These are phyloP conservation scores for Diaporthe nobilis DNA, from an alignment of 2,329 filamentous ascomycete genomes.

Conservation along the genomic window DNA sequence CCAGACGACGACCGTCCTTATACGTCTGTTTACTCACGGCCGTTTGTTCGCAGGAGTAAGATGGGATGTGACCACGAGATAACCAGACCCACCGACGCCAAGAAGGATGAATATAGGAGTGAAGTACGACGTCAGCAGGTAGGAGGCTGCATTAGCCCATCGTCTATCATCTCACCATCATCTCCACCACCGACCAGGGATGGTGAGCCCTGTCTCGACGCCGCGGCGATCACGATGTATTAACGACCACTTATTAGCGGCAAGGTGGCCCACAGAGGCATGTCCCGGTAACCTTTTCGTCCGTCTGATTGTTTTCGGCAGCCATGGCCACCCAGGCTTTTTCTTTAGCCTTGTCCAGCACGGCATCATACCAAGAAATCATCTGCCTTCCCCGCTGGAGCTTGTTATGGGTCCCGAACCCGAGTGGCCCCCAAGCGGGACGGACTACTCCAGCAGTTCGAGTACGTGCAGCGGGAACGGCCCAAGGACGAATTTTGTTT, in stretches of 20 bases:
- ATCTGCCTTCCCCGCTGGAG: conserved; percentile 15
- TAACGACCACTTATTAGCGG: neutral
- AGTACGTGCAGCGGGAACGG: neutral
- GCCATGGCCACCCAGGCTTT: neutral
- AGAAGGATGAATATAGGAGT: neutral
- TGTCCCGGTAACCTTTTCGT: neutral
- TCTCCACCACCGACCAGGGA: neutral
- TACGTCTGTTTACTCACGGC: neutral
- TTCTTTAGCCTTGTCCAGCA: neutral
- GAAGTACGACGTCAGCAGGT: conserved; percentile 22
- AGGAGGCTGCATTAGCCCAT: conserved; percentile 27
- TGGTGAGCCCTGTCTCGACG: conserved; percentile 28
- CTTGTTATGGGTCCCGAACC: conserved; percentile 12
- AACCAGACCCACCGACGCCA: neutral
- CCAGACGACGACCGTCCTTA: neutral
- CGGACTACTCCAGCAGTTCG: neutral
- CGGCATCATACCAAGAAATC: conserved; percentile 14
- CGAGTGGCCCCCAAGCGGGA: neutral
- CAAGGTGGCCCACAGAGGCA: neutral
- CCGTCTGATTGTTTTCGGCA: neutral
- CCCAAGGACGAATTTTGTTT: neutral
- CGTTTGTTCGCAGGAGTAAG: neutral
- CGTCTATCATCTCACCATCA: conserved; percentile 23
- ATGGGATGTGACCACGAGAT: neutral
- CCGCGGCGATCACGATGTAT: neutral